Base-by-base conservation (phyloP, 176 grass and related monocot species). In the Canna indica region DNA sequence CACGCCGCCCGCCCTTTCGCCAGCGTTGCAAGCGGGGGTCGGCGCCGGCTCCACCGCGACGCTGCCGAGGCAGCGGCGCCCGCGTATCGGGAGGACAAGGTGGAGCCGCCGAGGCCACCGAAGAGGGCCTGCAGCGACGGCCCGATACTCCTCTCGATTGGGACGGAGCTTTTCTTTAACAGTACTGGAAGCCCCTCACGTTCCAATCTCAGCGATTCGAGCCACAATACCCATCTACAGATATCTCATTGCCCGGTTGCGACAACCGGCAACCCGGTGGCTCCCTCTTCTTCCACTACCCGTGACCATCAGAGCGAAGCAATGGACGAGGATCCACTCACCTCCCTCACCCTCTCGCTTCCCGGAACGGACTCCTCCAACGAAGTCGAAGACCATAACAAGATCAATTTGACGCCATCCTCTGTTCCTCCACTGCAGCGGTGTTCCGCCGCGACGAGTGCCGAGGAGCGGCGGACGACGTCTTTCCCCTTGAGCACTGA, bases 181-280 rank as follows among this genome's bases (percentile, higher is more conserved):
- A n/a, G n/a, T n/a, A 86, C 86, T 0, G 83, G 68, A 25, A 82
- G 93, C 73, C 75, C 88, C 0, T 83, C 86, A 22, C 75, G 86
- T 36, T 85, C 87, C 26, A 84, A 91, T 29, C 69, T 85, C n/a
- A 91, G 88, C 84, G 88, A 91, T 52, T 85, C 83, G 45, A 91
- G 81, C 69, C 88, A 91, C 58, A 59, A 65, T 11, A 75, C 36
- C 59, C 73, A 76, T 25, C 16, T 60, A 3, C 4, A 44, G 50
- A n/a, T 59, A 46, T 2, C 69, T 7, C 16, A 74, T 73, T 84
- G 84, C 3, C 84, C 88, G 0, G 84, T 91, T 5, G 78, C 88
- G 0, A 79, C 78, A 1, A 1, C 84, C 11, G 81, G 84, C 36
- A 73, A 72, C 6, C 73, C 84, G 79, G 84, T 84, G 56, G 61